phyloP scores from a whole-genome alignment of 768 basidiomycete genomes.

The Boletellus ananiceps region DNA sequence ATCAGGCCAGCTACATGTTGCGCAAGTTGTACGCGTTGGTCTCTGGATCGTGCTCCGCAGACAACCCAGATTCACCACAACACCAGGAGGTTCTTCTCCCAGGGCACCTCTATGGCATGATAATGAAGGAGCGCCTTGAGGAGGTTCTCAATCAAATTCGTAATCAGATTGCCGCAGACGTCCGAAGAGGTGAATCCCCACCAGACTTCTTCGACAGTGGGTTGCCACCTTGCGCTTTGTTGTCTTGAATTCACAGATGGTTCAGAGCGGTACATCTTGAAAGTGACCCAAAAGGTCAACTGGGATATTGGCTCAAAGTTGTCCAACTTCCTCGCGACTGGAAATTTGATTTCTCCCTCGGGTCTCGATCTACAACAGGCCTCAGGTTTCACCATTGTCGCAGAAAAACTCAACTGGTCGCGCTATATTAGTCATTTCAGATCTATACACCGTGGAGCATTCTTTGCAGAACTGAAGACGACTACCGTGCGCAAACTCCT shows the following conservation, averaged over 20 bases:
- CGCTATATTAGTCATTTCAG: constrained; percentile 98
- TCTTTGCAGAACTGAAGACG: constrained; percentile 98
- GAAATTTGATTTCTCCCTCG: constrained; percentile 89
- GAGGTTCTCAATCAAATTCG: constrained; percentile 78
- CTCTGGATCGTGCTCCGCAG: constrained; percentile 82
- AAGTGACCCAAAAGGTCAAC: constrained; percentile 70
- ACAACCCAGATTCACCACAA: constrained; percentile 98
- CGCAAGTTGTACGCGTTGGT: constrained; percentile 91
- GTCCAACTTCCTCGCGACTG: constrained; percentile 94
- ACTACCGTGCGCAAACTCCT: constrained; percentile 94
- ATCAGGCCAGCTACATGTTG: constrained; percentile 81
- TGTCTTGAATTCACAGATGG: constrained; percentile 3
- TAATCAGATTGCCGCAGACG: constrained; percentile 63
- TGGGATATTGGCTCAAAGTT: constrained; percentile 90
- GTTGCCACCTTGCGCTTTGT: constrained; percentile 25
- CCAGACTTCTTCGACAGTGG: constrained; percentile 87
- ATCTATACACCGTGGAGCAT: constrained; percentile 97
- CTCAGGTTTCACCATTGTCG: constrained; percentile 97
- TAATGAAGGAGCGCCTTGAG: constrained; percentile 95
- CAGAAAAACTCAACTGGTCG: constrained; percentile 97
- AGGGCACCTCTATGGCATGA: constrained; percentile 90
- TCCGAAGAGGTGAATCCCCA: constrained; percentile 65
- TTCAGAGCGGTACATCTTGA: constrained; percentile 76
- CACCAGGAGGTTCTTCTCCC: constrained; percentile 97
- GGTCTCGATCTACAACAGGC: constrained; percentile 97